Percentiles rank a stretch among this genome's conserved stretches.
Evolutionary conservation across 306 rosid species (phyloP).

Genomic region (Inga oerstediana): DNA sequence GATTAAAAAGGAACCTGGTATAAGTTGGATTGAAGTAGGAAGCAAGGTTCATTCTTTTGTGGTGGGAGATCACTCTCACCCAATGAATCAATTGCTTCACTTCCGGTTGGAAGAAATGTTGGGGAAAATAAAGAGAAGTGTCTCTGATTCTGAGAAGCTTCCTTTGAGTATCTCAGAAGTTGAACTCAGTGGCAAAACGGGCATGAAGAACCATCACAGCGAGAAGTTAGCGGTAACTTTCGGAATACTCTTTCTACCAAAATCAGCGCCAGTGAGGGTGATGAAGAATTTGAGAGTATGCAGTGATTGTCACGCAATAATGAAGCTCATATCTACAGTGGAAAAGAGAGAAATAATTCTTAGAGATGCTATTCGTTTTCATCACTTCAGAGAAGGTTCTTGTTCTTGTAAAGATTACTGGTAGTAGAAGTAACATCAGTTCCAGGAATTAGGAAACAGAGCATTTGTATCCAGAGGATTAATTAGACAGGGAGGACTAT

Average conservation of each 20-base stretch:
- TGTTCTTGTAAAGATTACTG: not conserved
- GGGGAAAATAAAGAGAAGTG: not conserved
- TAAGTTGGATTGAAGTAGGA: not conserved
- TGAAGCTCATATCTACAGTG: not conserved
- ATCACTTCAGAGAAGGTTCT: not conserved
- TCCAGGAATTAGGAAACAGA: too few relatives aligned
- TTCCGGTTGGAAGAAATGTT: not conserved
- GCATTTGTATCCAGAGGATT: too few relatives aligned
- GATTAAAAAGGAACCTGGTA: not conserved
- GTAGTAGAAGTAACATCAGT: not conserved
- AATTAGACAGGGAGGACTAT: too few relatives aligned
- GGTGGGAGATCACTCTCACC: not conserved
- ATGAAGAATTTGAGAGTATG: not conserved
- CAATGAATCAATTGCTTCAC: not conserved
- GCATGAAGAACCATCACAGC: not conserved
- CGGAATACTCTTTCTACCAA: not conserved
- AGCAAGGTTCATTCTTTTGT: not conserved
- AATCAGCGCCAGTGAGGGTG: not conserved
- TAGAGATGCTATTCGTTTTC: not conserved
- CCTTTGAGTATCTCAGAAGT: not conserved
- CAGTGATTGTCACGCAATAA: not conserved
- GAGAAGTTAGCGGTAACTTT: not conserved
- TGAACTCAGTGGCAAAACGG: not conserved
- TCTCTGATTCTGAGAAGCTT: not conserved
- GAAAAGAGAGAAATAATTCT: not conserved